Base-by-base conservation (phyloP, 129 eudicot species). In the Centella asiatica region DNA sequence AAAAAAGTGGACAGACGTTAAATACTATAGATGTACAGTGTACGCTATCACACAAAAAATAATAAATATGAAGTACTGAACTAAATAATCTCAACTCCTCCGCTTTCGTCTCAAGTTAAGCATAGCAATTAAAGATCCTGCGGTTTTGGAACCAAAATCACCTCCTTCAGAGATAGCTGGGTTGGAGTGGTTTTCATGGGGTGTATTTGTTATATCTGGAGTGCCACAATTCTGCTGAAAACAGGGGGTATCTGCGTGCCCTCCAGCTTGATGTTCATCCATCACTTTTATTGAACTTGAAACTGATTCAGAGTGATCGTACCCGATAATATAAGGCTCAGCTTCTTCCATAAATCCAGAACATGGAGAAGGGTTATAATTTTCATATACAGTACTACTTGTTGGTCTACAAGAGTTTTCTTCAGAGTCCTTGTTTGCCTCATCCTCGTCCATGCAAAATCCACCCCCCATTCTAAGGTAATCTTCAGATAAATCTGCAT, bases 381-480 rank as follows among this genome's bases (percentile, higher is more conserved):
- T 26, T 11, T 69, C 80, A 31, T 31, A 32, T 25, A 17, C 20
- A 31, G 1, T 12, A 9, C 29, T 49, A 4, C 23, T 20, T 6
- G 63, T 45, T 15, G 63, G 70, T 65, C 75, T 69, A 25, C 62
- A 63, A 34, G 59, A 59, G 42, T 58, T 58, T 69, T 17, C 23
- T 7, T 48, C 69, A 17, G 62, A 57, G 53, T 72, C 85, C 70
- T 53, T 55, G 9, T 72, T 75, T 23, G 36, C 87, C 64, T 70
- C 80, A 12, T 82, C 90, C 22, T 81, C 96, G 15, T 85, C 83
- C 76, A 76, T 46, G 54, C 95, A 85, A 78, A 89, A 89, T 44
- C 97, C 97, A 60, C 97, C 97, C 5, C 95, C 97, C 72, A 63
- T 74, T 58, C 67, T 52, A 28, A 83, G 88, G 73, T 86, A 90